Evolutionary conservation across 164 flowering plant genomes (phyloP).

Genomic region (Dillenia turbinata): DNA sequence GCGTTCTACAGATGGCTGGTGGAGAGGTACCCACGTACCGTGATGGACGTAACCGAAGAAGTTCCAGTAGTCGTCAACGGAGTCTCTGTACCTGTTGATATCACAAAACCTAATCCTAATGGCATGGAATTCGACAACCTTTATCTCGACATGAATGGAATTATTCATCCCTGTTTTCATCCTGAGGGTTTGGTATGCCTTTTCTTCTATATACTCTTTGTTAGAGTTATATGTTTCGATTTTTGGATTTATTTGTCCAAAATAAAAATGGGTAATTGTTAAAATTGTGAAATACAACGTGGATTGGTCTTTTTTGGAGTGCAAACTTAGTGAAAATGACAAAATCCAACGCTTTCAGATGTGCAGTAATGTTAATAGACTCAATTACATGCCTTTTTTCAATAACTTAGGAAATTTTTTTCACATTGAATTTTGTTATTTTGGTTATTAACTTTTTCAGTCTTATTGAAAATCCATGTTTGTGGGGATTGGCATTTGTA

Average conservation of each 20-base stretch:
- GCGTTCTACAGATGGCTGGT: constrained; percentile 45
- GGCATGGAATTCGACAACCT: constrained; percentile 50
- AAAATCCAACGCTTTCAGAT: no score
- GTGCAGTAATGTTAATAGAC: no score
- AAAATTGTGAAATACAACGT: no score
- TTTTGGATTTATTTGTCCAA: not conserved
- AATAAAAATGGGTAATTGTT: not conserved
- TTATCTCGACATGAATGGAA: constrained; percentile 54
- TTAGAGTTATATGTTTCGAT: not conserved
- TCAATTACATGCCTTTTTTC: no score
- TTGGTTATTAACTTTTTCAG: no score
- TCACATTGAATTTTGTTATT: no score
- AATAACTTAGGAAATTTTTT: no score
- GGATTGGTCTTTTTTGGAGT: no score
- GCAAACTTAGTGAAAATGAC: no score
- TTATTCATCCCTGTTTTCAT: constrained; percentile 61
- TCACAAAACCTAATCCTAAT: constrained; percentile 34
- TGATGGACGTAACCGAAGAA: constrained; percentile 33
- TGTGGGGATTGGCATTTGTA: no score
- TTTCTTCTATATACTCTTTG: not conserved
- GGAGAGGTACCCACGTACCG: constrained; percentile 25
- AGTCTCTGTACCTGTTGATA: constrained; percentile 15
- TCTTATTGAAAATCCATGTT: no score
- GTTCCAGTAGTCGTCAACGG: constrained; percentile 11
- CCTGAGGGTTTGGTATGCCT: constrained; percentile 34